phyloP scores from a whole-genome alignment of 2,329 filamentous ascomycete species.

The Hypoxylon sp. region DNA sequence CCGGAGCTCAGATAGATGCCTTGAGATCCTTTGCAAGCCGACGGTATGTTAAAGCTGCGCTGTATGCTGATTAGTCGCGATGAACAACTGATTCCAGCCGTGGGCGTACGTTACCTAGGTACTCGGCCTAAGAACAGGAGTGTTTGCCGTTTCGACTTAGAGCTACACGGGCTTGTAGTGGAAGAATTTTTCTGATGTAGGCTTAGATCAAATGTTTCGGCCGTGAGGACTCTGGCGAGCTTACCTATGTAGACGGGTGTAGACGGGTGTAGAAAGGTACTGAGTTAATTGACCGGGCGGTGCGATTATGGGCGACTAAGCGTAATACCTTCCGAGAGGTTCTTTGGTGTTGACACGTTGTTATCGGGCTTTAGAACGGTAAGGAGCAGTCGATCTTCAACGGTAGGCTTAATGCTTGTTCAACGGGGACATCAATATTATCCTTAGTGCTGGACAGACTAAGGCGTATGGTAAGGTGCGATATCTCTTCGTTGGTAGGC shows the following conservation, averaged over 20 bases:
- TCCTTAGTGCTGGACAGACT: neutral
- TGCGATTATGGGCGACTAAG: neutral
- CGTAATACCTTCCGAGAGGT: too few species aligned
- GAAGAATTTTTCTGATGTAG: too few species aligned
- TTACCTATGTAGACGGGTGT: too few species aligned
- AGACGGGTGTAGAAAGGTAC: neutral
- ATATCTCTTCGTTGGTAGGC: neutral
- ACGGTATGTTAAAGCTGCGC: neutral
- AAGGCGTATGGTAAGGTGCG: neutral
- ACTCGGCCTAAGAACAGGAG: too few species aligned
- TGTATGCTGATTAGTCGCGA: neutral
- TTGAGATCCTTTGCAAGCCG: neutral
- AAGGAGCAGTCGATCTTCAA: neutral
- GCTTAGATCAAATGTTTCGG: neutral
- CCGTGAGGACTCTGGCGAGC: neutral
- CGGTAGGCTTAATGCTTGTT: neutral
- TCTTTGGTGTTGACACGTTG: neutral
- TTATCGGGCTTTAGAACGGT: neutral
- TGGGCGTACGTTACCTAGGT: neutral
- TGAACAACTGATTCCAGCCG: neutral
- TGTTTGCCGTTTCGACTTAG: neutral
- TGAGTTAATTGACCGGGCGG: neutral
- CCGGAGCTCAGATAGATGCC: too few species aligned
- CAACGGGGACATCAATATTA: neutral
- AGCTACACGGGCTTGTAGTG: too few species aligned